Percentiles rank a stretch among this genome's conserved stretches.
Conservation (phyloP, 345 rosid species). For the Eucalyptus polyanthemos region DNA sequence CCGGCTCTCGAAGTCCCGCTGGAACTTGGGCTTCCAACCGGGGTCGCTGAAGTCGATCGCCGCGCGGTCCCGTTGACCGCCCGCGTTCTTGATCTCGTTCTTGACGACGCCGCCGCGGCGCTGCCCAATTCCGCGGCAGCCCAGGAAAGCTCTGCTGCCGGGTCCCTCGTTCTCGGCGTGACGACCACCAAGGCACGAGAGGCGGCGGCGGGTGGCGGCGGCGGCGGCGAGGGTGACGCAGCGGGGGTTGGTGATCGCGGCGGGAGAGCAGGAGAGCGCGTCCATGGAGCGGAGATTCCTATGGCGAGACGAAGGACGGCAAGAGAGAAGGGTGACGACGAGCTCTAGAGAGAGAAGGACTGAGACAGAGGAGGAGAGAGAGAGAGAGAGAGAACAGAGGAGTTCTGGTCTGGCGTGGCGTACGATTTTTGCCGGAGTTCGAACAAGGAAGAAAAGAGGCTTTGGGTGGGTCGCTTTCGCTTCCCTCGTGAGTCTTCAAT, state of each 20-base stretch:
- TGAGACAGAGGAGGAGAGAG: no score
- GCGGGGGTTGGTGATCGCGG: neutral
- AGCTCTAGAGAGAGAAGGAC: neutral
- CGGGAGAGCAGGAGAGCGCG: neutral
- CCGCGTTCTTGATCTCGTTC: neutral
- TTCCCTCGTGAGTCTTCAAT: neutral
- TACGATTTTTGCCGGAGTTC: neutral
- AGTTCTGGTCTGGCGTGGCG: neutral
- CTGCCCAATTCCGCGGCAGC: neutral
- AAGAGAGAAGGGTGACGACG: neutral
- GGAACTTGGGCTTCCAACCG: constrained; percentile 61
- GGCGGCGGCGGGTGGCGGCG: neutral
- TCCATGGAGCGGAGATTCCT: neutral
- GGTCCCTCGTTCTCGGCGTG: neutral
- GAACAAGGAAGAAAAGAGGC: neutral
- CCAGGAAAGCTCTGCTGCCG: neutral
- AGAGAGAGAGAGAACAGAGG: neutral
- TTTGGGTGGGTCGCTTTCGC: neutral
- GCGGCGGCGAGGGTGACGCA: neutral
- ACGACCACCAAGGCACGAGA: neutral
- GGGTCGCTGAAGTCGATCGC: constrained; percentile 65
- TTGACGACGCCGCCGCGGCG: neutral
- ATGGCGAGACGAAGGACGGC: neutral
- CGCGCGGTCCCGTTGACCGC: neutral
- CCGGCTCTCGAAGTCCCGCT: constrained; percentile 57